A percentile compares a stretch with the other conserved stretches of the same genome.
Evolutionary conservation across 1,284 basidiomycete genomes (phyloP).

Genomic region (Inonotus obliquus): DNA sequence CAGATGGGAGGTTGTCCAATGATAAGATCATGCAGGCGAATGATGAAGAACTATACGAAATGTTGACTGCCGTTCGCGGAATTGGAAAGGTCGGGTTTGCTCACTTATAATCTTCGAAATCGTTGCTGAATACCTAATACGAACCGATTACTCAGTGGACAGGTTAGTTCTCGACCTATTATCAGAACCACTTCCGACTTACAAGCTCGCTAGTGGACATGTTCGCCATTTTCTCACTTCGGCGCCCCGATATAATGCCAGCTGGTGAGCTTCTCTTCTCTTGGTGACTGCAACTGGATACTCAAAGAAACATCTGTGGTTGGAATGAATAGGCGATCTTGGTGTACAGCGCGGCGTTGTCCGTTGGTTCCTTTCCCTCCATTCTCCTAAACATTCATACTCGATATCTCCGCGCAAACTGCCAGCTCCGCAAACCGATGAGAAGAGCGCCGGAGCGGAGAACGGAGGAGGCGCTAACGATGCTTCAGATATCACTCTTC

Average conservation of each 20-base stretch:
- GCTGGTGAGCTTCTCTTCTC: constrained; percentile 42
- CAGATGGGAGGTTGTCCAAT: constrained; percentile 71
- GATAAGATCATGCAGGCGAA: constrained; percentile 63
- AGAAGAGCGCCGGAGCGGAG: constrained; percentile 20
- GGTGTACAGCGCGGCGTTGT: constrained; percentile 78
- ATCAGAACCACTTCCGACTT: neutral
- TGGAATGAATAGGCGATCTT: constrained; percentile 55
- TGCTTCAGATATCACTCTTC: constrained; percentile 4
- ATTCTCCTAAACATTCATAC: constrained; percentile 47
- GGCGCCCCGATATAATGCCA: constrained; percentile 78
- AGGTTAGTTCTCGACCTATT: constrained; percentile 24
- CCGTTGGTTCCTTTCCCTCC: constrained; percentile 68
- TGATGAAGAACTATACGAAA: constrained; percentile 71
- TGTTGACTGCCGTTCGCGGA: constrained; percentile 75
- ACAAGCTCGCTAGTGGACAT: constrained; percentile 60
- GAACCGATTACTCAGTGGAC: constrained; percentile 30
- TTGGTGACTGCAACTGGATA: neutral
- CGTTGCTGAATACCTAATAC: neutral
- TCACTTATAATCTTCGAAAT: neutral
- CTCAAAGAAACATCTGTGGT: neutral
- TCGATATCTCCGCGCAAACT: constrained; percentile 54
- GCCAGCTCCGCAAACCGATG: constrained; percentile 30
- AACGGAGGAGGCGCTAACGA: constrained; percentile 10
- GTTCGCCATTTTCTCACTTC: constrained; percentile 85
- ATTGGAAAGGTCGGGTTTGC: constrained; percentile 55